Evolutionary conservation across 495 filamentous ascomycete species (phyloP).

Genomic region (Talaromyces borbonicus): DNA sequence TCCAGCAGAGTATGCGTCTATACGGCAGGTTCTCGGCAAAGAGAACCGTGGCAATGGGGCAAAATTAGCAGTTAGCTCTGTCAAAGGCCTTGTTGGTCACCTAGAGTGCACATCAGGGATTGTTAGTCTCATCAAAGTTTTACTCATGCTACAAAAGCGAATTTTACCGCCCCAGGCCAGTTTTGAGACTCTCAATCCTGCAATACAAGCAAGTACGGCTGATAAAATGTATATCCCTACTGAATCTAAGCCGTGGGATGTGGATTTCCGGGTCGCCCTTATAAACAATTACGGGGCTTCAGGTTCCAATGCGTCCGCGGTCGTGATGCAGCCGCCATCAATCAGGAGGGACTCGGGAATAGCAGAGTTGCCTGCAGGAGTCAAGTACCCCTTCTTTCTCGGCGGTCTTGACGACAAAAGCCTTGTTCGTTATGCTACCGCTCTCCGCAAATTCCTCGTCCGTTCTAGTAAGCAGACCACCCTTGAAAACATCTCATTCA

Average conservation of each 20-base stretch:
- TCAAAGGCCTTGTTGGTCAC: constrained; percentile 44
- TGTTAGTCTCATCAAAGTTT: constrained; percentile 31
- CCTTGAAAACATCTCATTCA: constrained; percentile 10
- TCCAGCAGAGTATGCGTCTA: constrained; percentile 43
- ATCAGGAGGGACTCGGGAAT: too few species aligned
- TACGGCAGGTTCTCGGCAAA: constrained; percentile 24
- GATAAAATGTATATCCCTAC: constrained; percentile 33
- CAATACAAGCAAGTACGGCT: constrained; percentile 13
- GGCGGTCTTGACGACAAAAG: constrained; percentile 17
- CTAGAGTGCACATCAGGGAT: constrained; percentile 40
- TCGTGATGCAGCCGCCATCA: constrained; percentile 16
- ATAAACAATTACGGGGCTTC: constrained; percentile 42
- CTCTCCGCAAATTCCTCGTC: constrained; percentile 9
- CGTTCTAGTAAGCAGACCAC: constrained; percentile 2
- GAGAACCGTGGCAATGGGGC: constrained; percentile 9
- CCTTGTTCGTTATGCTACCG: constrained; percentile 10
- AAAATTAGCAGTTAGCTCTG: constrained; percentile 24
- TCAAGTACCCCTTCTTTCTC: constrained; percentile 24
- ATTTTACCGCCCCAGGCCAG: constrained; percentile 33
- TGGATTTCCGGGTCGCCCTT: constrained; percentile 22
- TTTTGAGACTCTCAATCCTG: constrained; percentile 30
- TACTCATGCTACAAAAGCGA: constrained; percentile 38
- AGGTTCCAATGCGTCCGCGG: constrained; percentile 31
- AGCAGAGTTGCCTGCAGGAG: too few species aligned
- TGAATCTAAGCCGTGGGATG: constrained; percentile 21